These are phyloP conservation scores for Starmerella stellata DNA, from an alignment of 805 yeast genomes.

Conservation along the genomic window DNA sequence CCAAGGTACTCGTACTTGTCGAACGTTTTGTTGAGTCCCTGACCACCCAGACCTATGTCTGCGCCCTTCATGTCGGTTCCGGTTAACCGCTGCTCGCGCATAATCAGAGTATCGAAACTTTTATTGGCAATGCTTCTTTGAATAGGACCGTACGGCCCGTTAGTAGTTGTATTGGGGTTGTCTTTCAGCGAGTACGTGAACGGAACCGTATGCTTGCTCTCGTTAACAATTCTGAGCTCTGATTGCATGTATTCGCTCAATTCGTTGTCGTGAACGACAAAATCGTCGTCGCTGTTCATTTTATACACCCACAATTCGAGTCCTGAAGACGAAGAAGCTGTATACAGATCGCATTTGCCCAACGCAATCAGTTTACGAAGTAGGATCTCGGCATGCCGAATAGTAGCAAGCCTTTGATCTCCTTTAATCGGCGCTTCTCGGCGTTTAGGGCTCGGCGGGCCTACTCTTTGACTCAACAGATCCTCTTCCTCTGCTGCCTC, in stretches of 20 bases:
- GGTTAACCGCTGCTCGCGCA: background rate
- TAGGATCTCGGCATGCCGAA: slow-evolving; percentile 13
- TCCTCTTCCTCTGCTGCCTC: too few relatives aligned
- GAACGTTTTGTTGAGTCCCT: too few relatives aligned
- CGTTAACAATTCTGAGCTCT: too few relatives aligned
- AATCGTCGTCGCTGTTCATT: background rate
- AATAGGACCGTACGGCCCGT: slow-evolving; percentile 10
- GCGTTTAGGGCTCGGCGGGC: background rate
- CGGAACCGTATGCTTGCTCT: background rate
- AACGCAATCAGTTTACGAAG: slow-evolving; percentile 9
- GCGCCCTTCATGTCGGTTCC: background rate
- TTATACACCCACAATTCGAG: slow-evolving; percentile 16
- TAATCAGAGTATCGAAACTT: slow-evolving; percentile 10
- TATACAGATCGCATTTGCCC: background rate
- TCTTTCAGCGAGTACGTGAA: background rate
- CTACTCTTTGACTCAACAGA: background rate
- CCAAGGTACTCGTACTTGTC: slow-evolving; percentile 14
- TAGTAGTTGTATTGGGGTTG: background rate
- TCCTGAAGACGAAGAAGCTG: slow-evolving; percentile 9
- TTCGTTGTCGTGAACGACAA: too few relatives aligned
- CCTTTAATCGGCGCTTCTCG: background rate
- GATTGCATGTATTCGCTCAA: too few relatives aligned
- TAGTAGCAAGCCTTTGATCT: background rate
- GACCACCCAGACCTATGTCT: background rate
- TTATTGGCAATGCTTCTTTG: slow-evolving; percentile 13